These are phyloP conservation scores for Melanomma pulvis-pyrius DNA, from an alignment of 495 filamentous ascomycete genomes.

Conservation along the genomic window DNA sequence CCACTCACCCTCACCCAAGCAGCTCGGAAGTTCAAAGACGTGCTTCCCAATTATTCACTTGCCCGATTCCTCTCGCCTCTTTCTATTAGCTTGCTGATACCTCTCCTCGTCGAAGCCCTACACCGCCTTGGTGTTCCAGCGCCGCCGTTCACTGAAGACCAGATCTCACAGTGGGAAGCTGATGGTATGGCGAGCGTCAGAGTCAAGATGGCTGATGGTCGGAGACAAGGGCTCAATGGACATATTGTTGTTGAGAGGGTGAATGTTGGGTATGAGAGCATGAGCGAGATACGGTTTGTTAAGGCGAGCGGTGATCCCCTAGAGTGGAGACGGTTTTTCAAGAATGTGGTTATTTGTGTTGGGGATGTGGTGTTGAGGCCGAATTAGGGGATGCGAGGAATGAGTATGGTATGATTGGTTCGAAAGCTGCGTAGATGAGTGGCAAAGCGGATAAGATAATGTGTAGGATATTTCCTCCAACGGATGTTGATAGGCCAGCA, in stretches of 20 bases:
- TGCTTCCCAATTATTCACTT: slow-evolving; percentile 77
- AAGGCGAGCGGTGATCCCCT: slow-evolving; percentile 95
- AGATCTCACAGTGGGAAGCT: slow-evolving; percentile 40
- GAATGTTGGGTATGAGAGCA: slow-evolving; percentile 45
- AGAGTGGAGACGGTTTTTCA: slow-evolving; percentile 98
- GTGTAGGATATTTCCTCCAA: neutral
- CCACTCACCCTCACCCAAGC: slow-evolving; percentile 82
- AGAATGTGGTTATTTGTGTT: slow-evolving; percentile 81
- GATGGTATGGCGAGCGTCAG: slow-evolving; percentile 59
- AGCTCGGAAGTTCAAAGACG: slow-evolving; percentile 84
- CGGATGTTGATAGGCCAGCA: neutral
- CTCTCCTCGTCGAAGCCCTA: slow-evolving; percentile 76
- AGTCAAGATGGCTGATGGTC: slow-evolving; percentile 74
- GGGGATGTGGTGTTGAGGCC: slow-evolving; percentile 69
- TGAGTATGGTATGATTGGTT: neutral
- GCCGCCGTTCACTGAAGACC: slow-evolving; percentile 51
- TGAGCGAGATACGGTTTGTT: slow-evolving; percentile 87
- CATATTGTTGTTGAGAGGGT: slow-evolving; percentile 80
- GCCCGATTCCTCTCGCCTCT: slow-evolving; percentile 90
- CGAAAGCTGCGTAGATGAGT: neutral
- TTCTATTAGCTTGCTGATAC: slow-evolving; percentile 74
- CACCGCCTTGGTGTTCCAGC: slow-evolving; percentile 81
- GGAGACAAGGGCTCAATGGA: slow-evolving; percentile 79
- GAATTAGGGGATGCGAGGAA: neutral
- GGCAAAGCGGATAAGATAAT: neutral